Evolutionary conservation across 352 stramenopile genomes (phyloP), one percentile per base, ranked within the genome.

Genomic region (Phytophthora citricola): DNA sequence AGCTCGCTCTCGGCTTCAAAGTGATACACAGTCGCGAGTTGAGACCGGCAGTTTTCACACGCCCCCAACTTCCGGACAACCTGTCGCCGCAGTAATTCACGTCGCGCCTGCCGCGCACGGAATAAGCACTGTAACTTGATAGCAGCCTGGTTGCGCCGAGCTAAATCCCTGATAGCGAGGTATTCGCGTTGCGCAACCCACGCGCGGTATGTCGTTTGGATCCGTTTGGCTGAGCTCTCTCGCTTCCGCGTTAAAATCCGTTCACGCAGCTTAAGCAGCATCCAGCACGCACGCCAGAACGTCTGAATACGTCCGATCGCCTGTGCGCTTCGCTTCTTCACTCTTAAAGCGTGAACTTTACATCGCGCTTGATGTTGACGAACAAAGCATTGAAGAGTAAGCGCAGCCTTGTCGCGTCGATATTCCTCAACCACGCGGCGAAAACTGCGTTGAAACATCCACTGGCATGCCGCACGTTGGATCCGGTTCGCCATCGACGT

Each of bases 91-190:
- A 41, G 67, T 51, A 72, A 69, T 54, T 82, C 71, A 2, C 59
- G 53, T 6, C 65, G 60, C 11, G 79, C 69, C 22, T 70, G 47
- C 0, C 57, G 49, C 22, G 51, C 46, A 27, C 82, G 73, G 32
- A 76, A 87, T 43, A 75, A 44, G 20, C 76, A 75, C 41, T 92
- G 84, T 10, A 92, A 70, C n/a, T 31, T 52, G 1, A 69, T 78
- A 2, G 78, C 81, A 0, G 78, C 79, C 6, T 57, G 53, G 10
- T 83, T 64, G 1, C 77, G 70, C 7, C 77, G 60, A 3, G 62
- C 52, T 2, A 71, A 34, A 1, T 58, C 67, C n/a, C 75, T 68
- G 1, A 71, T 55, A 0, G 76, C 58, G 11, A 78, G 24, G 41
- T 75, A 80, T 26, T 71, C 61, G 29, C 67, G 50, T 17, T 67